These are phyloP conservation scores for Yarrowia hollandica DNA, from an alignment of 805 yeast genomes.

Conservation along the genomic window DNA sequence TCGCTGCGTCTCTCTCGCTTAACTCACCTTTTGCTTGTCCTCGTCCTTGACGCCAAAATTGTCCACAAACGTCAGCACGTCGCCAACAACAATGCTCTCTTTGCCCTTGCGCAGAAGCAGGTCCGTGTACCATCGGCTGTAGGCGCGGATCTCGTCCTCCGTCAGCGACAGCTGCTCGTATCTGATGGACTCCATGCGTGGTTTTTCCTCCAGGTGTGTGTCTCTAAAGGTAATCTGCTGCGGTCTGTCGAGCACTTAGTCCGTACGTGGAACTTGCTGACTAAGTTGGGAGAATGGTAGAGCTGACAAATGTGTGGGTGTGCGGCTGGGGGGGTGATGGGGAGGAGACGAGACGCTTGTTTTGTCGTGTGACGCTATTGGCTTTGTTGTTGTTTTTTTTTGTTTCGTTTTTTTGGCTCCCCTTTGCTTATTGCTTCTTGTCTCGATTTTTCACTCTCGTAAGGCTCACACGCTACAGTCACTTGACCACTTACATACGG, in stretches of 20 bases:
- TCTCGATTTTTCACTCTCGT: too few species aligned
- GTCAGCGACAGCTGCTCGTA: slow-evolving; percentile 40
- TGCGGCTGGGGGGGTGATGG: not conserved
- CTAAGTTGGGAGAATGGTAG: slow-evolving; percentile 20
- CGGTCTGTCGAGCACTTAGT: not conserved
- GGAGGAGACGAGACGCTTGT: too few species aligned
- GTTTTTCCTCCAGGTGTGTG: slow-evolving; percentile 18
- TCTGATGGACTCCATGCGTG: slow-evolving; percentile 30
- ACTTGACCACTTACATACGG: too few species aligned
- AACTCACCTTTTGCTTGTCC: slow-evolving; percentile 51
- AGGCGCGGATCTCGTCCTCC: slow-evolving; percentile 75
- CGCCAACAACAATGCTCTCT: slow-evolving; percentile 65
- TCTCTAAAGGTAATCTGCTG: slow-evolving; percentile 9
- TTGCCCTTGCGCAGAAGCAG: slow-evolving; percentile 67
- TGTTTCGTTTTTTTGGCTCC: too few species aligned
- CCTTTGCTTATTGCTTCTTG: too few species aligned
- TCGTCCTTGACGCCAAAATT: slow-evolving; percentile 67
- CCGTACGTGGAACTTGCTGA: slow-evolving; percentile 13
- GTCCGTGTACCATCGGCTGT: slow-evolving; percentile 91
- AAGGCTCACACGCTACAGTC: too few species aligned
- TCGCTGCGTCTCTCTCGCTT: not conserved
- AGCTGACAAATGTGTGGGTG: slow-evolving; percentile 26
- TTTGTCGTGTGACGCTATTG: too few species aligned
- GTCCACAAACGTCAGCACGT: slow-evolving; percentile 73
- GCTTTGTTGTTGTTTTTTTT: too few species aligned